Conservation (phyloP, 2,329 filamentous ascomycete genomes). For the Aspergillus sp. region DNA sequence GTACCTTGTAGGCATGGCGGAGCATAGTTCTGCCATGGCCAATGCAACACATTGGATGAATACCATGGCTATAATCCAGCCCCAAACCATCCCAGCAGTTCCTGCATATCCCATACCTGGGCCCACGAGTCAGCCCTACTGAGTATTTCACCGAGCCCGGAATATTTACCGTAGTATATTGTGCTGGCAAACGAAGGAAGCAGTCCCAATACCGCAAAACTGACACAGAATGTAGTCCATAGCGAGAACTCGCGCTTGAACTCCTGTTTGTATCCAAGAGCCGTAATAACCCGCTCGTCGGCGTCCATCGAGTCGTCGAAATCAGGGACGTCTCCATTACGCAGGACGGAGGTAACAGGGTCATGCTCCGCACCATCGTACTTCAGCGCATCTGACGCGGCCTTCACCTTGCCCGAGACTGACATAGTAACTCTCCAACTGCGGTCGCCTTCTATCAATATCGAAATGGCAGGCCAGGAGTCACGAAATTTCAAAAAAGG, state of each 20-base stretch:
- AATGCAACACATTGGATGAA: slow-evolving; percentile 71
- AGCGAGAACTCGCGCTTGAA: slow-evolving; percentile 71
- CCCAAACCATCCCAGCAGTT: slow-evolving; percentile 70
- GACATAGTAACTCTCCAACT: slow-evolving; percentile 2
- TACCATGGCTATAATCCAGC: slow-evolving; percentile 70
- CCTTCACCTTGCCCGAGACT: not conserved
- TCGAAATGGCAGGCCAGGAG: not conserved
- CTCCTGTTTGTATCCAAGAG: slow-evolving; percentile 57
- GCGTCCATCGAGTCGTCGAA: slow-evolving; percentile 36
- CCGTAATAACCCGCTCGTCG: slow-evolving; percentile 44
- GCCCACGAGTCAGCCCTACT: slow-evolving; percentile 8
- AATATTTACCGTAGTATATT: slow-evolving; percentile 64
- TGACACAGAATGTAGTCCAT: slow-evolving; percentile 73
- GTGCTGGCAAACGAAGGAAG: slow-evolving; percentile 71
- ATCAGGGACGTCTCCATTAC: slow-evolving; percentile 39
- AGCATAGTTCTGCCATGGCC: slow-evolving; percentile 70
- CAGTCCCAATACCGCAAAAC: slow-evolving; percentile 70
- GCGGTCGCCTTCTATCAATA: slow-evolving; percentile 3
- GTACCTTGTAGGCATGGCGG: slow-evolving; percentile 67
- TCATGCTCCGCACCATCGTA: slow-evolving; percentile 29
- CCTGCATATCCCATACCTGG: slow-evolving; percentile 54
- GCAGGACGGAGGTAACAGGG: slow-evolving; percentile 38
- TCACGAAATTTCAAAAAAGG: not conserved
- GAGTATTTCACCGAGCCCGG: not conserved
- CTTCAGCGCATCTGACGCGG: slow-evolving; percentile 13